Base-by-base conservation (phyloP, 116 monocot genomes). In the Zostera marina region DNA sequence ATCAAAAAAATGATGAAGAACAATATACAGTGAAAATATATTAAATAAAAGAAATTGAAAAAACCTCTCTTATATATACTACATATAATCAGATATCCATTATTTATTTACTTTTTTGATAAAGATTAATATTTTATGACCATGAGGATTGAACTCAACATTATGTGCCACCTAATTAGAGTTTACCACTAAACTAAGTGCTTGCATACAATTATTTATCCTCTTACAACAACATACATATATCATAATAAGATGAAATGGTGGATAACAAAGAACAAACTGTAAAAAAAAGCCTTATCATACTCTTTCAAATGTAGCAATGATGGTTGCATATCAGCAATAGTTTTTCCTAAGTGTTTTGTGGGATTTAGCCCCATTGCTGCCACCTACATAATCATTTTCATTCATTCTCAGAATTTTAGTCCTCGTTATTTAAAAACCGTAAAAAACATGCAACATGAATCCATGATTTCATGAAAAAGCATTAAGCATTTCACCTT, bases 301-400 rank as follows among this genome's bases (percentile, higher is more conserved):
- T 87, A 93, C 93, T 94, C 88, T 69, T 94, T 82, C 74, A 94
- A 56, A 58, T 71, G 72, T 62, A 79, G 77, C 54, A 94, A 76
- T 54, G 72, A 64, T 4, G 45, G n/a, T 39, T 82, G 68, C 61
- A 94, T 24, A 23, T 81, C 76, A 24, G 40, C 54, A 64, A 94
- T 79, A 52, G 82, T 80, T 70, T 53, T 77, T 40, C 94, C 89
- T 44, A 94, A 69, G 70, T 94, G 94, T 41, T 82, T 78, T 55
- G 75, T 58, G 66, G 92, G 92, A 21, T 70, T 76, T 60, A 94
- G 67, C 20, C 94, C 94, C 66, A 94, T 71, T 25, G 88, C 82
- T 47, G 94, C 94, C 63, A 94, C 94, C 94, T 94, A 47, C 20
- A 52, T 1, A 60, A 11, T 65, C 20, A 59, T 16, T 21, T 59